Evolutionary conservation across 306 rosid species (phyloP), one percentile per base, ranked within the genome.

Genomic region (Cucumis cinereus): DNA sequence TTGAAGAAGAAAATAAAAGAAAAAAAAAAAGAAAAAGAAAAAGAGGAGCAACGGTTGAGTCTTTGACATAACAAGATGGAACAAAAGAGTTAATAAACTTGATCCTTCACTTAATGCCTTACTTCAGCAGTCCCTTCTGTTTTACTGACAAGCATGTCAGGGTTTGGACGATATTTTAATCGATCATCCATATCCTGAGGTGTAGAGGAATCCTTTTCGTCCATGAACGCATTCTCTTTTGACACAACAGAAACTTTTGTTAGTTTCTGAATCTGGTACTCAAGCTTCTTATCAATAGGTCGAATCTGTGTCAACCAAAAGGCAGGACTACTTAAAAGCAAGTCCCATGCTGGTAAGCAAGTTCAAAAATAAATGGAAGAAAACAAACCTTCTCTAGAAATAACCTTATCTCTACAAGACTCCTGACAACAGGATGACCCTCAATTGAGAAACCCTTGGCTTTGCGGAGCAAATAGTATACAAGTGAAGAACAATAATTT

Each of bases 231-330:
- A 83, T 74, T 84, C 73, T 75, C 90, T 2, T 77, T 61, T 55
- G 84, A 78, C 81, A 80, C 84, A 23, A 78, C 78, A 36, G 87
- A 53, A 84, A 77, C 90, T 79, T 82, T 90, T 19, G 85, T 83
- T 33, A 92, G 83, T 87, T 94, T 94, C 82, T 92, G 96, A 77
- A 92, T 86, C 82, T 94, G 98, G 81, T 94, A 94, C 35, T 94
- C 92, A 26, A 89, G 90, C 85, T 90, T 92, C 77, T 92, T 89
- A 86, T 92, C 98, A 64, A 92, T 92, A 69, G 96, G 91, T 52
- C 95, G 87, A 76, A 94, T 90, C 96, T 94, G 89, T 78, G 56
- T 12, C 30, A 20, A 76, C 77, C 15, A 76, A 67, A 77, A 57
- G 41, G 41, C 80, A 63, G 1, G 36, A 13, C 22, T 77, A 23